A percentile compares a stretch with the other conserved stretches of the same genome.
Conservation (phyloP, 2,329 filamentous ascomycete species). For the Diplocarpon mali region DNA sequence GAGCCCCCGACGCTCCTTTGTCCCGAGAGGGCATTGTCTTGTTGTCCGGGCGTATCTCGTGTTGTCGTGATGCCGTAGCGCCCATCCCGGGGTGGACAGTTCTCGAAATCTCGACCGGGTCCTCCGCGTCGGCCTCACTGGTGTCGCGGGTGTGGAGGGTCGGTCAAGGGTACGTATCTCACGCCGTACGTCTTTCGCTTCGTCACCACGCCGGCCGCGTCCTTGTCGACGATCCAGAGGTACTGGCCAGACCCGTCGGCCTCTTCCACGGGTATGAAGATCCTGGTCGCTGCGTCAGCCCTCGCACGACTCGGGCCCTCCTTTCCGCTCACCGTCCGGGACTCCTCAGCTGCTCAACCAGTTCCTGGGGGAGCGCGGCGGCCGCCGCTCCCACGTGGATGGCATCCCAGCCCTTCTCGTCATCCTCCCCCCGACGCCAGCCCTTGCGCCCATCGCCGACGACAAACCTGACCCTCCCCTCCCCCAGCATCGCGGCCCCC, state of each 20-base stretch:
- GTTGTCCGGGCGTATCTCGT: no score
- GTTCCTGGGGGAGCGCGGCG: conserved; percentile 53
- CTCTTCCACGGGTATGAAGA: conserved; percentile 69
- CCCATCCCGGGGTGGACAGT: no score
- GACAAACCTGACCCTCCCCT: conserved; percentile 59
- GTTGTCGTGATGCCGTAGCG: no score
- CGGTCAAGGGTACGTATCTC: conserved; percentile 66
- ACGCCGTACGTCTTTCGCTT: conserved; percentile 58
- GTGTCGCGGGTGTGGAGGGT: conserved; percentile 38
- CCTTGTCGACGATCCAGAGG: conserved; percentile 67
- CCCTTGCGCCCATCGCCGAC: conserved; percentile 64
- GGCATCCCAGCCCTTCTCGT: conserved; percentile 62
- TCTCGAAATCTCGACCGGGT: no score
- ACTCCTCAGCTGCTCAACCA: conserved; percentile 66
- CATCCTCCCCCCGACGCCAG: conserved; percentile 37
- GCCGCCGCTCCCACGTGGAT: conserved; percentile 94
- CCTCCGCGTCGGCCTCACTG: no score
- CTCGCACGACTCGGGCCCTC: no score
- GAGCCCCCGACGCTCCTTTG: no score
- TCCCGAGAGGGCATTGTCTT: no score
- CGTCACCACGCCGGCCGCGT: conserved; percentile 47
- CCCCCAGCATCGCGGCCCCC: conserved; percentile 48
- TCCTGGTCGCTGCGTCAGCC: conserved; percentile 28
- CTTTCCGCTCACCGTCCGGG: conserved; percentile 49
- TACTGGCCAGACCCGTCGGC: conserved; percentile 40